These are phyloP conservation scores for Ceratocystis variospora DNA, from an alignment of 2,329 filamentous ascomycete species.

Conservation along the genomic window DNA sequence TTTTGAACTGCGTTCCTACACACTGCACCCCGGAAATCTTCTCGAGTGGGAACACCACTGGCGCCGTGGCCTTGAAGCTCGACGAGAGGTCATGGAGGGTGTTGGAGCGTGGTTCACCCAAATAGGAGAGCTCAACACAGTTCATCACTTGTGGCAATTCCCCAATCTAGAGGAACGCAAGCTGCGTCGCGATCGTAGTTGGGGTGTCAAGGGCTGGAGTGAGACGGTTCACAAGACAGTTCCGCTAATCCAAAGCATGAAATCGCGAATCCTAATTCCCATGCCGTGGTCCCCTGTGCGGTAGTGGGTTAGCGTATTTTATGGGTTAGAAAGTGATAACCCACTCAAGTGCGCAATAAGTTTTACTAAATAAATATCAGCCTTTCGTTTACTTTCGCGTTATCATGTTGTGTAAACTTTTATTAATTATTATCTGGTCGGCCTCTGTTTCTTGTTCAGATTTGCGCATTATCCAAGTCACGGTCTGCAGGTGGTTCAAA, in stretches of 20 bases:
- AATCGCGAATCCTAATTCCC: slow-evolving; percentile 80
- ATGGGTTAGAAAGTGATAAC: neutral
- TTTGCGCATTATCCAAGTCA: neutral
- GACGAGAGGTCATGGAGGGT: slow-evolving; percentile 95
- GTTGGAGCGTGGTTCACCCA: slow-evolving; percentile 98
- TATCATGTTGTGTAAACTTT: too few species aligned
- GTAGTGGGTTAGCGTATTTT: slow-evolving; percentile 28
- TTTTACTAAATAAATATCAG: too few species aligned
- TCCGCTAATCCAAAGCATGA: slow-evolving; percentile 91
- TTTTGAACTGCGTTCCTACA: slow-evolving; percentile 95
- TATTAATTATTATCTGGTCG: neutral
- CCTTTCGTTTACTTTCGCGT: too few species aligned
- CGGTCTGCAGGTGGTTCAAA: neutral
- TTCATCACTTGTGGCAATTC: slow-evolving; percentile 98
- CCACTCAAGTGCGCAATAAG: too few species aligned
- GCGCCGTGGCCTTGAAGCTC: slow-evolving; percentile 78
- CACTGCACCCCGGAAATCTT: slow-evolving; percentile 84
- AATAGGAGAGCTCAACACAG: slow-evolving; percentile 92
- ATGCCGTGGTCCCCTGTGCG: slow-evolving; percentile 94
- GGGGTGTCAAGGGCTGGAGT: slow-evolving; percentile 88
- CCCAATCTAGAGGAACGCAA: slow-evolving; percentile 91
- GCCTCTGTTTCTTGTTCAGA: neutral
- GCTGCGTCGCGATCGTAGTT: slow-evolving; percentile 80
- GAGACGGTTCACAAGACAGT: slow-evolving; percentile 98
- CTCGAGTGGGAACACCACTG: slow-evolving; percentile 99